phyloP scores from a whole-genome alignment of 2,329 filamentous ascomycete genomes.

The Talaromyces funiculosus region DNA sequence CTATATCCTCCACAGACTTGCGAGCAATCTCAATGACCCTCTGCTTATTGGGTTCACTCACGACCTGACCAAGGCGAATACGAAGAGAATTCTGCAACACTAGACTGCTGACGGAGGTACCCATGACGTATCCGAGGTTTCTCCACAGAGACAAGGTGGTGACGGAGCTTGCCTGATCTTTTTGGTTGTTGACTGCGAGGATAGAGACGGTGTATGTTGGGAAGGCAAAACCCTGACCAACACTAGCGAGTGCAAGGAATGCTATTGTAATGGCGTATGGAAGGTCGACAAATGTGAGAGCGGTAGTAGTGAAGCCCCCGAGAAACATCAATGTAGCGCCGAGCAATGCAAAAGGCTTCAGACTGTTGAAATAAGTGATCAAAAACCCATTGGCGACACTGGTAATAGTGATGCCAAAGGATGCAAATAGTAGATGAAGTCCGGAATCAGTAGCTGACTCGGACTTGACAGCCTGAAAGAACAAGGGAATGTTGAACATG shows the following conservation, averaged over 20 bases:
- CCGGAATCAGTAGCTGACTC: constrained; percentile 65
- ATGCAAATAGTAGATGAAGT: constrained; percentile 63
- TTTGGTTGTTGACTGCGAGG: constrained; percentile 54
- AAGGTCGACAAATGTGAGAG: constrained; percentile 45
- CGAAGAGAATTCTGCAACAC: constrained; percentile 67
- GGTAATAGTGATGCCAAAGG: constrained; percentile 49
- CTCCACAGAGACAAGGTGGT: constrained; percentile 67
- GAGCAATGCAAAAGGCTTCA: constrained; percentile 55
- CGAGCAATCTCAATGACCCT: constrained; percentile 47
- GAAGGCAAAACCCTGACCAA: constrained; percentile 61
- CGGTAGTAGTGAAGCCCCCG: constrained; percentile 48
- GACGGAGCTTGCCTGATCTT: constrained; percentile 63
- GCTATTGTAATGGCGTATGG: constrained; percentile 51
- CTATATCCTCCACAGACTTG: constrained; percentile 46
- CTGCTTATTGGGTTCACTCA: constrained; percentile 55
- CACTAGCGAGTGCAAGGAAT: constrained; percentile 51
- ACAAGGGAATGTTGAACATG: constrained; percentile 67
- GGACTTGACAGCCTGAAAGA: constrained; percentile 69
- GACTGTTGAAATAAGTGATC: constrained; percentile 54
- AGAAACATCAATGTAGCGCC: constrained; percentile 47
- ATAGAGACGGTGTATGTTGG: constrained; percentile 60
- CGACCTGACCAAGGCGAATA: constrained; percentile 53
- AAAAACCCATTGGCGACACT: constrained; percentile 58
- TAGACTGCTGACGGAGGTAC: constrained; percentile 65
- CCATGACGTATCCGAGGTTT: constrained; percentile 65